A percentile compares a stretch with the other conserved stretches of the same genome.
phyloP scores from a whole-genome alignment of 2,329 filamentous ascomycete genomes.

The Pyricularia pennisetigena region DNA sequence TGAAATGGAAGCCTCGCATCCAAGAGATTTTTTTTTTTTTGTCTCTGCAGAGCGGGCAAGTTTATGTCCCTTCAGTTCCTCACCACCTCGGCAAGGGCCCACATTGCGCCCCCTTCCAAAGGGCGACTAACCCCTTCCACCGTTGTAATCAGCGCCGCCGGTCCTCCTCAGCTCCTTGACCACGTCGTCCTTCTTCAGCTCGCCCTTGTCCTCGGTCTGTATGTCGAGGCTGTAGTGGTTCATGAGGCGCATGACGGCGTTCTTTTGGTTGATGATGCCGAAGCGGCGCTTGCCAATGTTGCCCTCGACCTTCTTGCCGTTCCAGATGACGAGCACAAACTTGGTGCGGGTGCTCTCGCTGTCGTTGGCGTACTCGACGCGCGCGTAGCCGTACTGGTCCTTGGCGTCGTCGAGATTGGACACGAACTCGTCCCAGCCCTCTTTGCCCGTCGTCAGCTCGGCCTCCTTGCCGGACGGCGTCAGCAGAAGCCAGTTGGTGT shows the following conservation, averaged over 20 bases:
- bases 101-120: background rate
- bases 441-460: constrained; percentile 47
- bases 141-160: constrained; percentile 63
- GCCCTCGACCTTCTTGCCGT: constrained; percentile 52
- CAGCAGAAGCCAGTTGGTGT: constrained; percentile 57
- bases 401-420: constrained; percentile 43
- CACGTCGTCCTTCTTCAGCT: constrained; percentile 52
- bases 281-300: constrained; percentile 67
- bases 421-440: constrained; percentile 50
- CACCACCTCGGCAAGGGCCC: background rate
- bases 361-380: constrained; percentile 62
- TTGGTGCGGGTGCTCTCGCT: constrained; percentile 59
- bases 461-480: constrained; percentile 45
- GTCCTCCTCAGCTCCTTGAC: constrained; percentile 52
- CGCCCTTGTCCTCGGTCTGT: constrained; percentile 49
- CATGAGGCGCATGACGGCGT: constrained; percentile 53
- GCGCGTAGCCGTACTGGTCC: constrained; percentile 57
- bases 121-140: constrained; percentile 39
- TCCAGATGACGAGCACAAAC: constrained; percentile 60
- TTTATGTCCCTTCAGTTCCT: background rate
- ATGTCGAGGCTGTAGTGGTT: constrained; percentile 57
- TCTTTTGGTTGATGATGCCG: constrained; percentile 57
- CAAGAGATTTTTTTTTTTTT: background rate
- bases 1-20: background rate
- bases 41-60: background rate